phyloP scores from a whole-genome alignment of 2,329 filamentous ascomycete genomes.

The Knoxdaviesia capensis region DNA sequence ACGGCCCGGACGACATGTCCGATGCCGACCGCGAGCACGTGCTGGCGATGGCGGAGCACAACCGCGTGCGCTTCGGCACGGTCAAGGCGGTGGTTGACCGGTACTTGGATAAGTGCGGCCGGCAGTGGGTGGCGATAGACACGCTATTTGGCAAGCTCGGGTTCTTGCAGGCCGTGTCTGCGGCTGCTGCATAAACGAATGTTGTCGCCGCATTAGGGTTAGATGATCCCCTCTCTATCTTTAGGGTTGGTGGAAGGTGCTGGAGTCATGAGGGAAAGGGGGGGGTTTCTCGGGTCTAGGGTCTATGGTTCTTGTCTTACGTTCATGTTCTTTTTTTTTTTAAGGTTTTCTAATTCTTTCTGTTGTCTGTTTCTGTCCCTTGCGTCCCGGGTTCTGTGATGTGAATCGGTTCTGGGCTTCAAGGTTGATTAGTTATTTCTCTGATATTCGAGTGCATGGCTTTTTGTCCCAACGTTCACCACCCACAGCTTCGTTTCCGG shows the following conservation, averaged over 20 bases:
- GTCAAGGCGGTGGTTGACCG: slow-evolving; percentile 59
- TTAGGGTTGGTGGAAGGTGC: too few species aligned
- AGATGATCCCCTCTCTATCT: too few species aligned
- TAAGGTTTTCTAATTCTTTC: background rate
- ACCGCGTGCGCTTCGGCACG: slow-evolving; percentile 58
- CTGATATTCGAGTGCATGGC: too few species aligned
- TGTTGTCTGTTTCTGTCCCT: background rate
- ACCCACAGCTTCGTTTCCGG: too few species aligned
- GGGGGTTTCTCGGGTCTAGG: background rate
- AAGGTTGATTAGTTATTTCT: too few species aligned
- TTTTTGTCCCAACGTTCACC: too few species aligned
- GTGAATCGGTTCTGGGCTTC: too few species aligned
- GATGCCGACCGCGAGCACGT: slow-evolving; percentile 44
- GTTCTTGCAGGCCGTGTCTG: slow-evolving; percentile 13
- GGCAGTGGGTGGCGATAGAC: slow-evolving; percentile 91
- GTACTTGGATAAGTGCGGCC: slow-evolving; percentile 75
- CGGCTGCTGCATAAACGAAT: background rate
- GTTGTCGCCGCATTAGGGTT: too few species aligned
- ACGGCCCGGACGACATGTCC: slow-evolving; percentile 12
- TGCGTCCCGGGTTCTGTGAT: too few species aligned
- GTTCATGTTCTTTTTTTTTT: background rate
- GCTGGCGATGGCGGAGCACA: slow-evolving; percentile 57
- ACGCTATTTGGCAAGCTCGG: slow-evolving; percentile 55
- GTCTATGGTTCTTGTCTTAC: background rate
- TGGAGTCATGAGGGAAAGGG: too few species aligned